Conservation (phyloP, 2,329 filamentous ascomycete species). For the Trematosphaeria pertusa region DNA sequence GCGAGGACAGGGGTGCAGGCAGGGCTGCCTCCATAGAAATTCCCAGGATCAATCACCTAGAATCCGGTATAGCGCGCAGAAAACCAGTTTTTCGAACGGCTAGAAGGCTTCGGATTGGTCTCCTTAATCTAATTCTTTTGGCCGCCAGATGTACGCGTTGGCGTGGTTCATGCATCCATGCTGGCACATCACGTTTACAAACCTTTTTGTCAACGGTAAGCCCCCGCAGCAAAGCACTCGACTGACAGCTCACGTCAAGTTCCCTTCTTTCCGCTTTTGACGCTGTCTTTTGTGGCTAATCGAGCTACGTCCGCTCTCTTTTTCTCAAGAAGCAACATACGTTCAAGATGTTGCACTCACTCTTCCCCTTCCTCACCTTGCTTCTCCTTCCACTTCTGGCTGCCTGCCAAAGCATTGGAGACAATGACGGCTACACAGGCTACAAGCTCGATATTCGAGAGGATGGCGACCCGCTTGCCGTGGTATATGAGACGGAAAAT, state of each 20-base stretch:
- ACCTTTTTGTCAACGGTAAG: conserved; percentile 29
- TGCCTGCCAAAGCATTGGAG: conserved; percentile 39
- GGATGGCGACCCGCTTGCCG: conserved; percentile 59
- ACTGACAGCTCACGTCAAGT: conserved; percentile 26
- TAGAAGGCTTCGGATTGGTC: conserved; percentile 21
- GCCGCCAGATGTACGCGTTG: conserved; percentile 14
- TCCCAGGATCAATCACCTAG: conserved; percentile 24
- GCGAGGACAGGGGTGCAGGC: conserved; percentile 25
- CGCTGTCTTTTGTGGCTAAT: conserved; percentile 23
- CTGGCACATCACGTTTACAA: conserved; percentile 22
- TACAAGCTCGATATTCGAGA: conserved; percentile 59
- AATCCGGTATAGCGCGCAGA: conserved; percentile 26
- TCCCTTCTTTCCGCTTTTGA: conserved; percentile 16
- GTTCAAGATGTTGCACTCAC: conserved; percentile 31
- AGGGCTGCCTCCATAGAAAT: conserved; percentile 24
- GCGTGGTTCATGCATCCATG: conserved; percentile 35
- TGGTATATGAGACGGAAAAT: conserved; percentile 61
- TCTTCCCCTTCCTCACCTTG: conserved; percentile 34
- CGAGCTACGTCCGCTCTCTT: conserved; percentile 34
- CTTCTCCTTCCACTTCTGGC: conserved; percentile 44
- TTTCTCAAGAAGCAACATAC: conserved; percentile 5
- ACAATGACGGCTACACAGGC: conserved; percentile 60
- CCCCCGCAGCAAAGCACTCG: conserved; percentile 21
- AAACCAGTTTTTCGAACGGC: conserved; percentile 31
- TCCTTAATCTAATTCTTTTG: conserved; percentile 39